A percentile compares a stretch with the other conserved stretches of the same genome.
These are phyloP conservation scores for Tolypocladium amazonense DNA, from an alignment of 2,329 filamentous ascomycete species.

Conservation along the genomic window DNA sequence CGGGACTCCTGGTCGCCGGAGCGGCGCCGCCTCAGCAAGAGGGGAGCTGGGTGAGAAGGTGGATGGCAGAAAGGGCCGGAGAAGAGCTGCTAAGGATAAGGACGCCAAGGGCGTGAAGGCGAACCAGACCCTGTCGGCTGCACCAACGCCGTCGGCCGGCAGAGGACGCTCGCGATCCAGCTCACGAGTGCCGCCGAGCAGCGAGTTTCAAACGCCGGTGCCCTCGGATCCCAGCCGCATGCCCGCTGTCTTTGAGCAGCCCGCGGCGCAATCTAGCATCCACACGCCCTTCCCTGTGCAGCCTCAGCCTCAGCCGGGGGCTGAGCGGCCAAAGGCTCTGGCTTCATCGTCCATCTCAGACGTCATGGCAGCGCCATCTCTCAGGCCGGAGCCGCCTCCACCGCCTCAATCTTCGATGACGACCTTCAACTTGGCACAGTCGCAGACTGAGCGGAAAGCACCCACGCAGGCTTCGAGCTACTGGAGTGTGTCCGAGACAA, in stretches of 20 bases:
- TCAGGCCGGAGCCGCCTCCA: constrained; percentile 41
- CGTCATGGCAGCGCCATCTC: constrained; percentile 44
- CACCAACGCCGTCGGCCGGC: constrained; percentile 25
- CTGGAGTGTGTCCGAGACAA: constrained; percentile 76
- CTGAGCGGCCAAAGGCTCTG: constrained; percentile 25
- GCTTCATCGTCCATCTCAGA: constrained; percentile 33
- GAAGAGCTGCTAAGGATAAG: constrained; percentile 29
- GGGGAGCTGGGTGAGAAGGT: constrained; percentile 35
- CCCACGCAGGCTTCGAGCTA: constrained; percentile 63
- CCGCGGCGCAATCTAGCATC: constrained; percentile 24
- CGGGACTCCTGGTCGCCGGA: constrained; percentile 46
- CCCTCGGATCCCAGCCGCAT: constrained; percentile 29
- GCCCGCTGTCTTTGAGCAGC: constrained; percentile 32
- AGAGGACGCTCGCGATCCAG: constrained; percentile 45
- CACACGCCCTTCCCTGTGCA: constrained; percentile 29
- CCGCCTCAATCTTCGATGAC: constrained; percentile 35
- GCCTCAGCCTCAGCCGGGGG: constrained; percentile 12
- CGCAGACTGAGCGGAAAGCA: constrained; percentile 38
- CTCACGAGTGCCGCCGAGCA: constrained; percentile 33
- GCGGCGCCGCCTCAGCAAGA: constrained; percentile 25
- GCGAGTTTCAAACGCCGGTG: constrained; percentile 29
- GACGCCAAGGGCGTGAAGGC: constrained; percentile 28
- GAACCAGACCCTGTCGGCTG: constrained; percentile 35
- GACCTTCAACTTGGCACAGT: constrained; percentile 38
- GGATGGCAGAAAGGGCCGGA: constrained; percentile 25